phyloP scores from a whole-genome alignment of 1,284 basidiomycete species.

The Ustilago lituana region DNA sequence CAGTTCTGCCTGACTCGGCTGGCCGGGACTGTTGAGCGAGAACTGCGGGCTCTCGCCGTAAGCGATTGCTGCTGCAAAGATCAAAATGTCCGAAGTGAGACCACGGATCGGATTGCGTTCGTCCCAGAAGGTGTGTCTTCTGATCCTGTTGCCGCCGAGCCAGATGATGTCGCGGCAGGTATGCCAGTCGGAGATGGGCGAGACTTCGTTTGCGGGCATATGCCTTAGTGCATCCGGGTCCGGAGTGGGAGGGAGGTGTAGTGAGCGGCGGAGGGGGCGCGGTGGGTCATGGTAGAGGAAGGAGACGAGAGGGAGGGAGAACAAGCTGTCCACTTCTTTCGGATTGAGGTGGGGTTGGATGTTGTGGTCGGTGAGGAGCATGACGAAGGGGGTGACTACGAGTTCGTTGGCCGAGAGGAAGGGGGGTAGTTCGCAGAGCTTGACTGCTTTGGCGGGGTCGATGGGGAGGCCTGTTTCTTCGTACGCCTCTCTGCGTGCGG shows the following conservation, averaged over 20 bases:
- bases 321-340: constrained; percentile 54
- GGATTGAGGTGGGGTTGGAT: constrained; percentile 55
- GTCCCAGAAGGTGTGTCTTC: constrained; percentile 64
- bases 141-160: constrained; percentile 47
- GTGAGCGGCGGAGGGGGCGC: constrained; percentile 12
- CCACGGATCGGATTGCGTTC: constrained; percentile 61
- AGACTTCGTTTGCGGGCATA: constrained; percentile 51
- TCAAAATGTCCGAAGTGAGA: constrained; percentile 60
- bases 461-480: constrained; percentile 65
- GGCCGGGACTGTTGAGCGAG: constrained; percentile 17
- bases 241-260: constrained; percentile 34
- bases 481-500: constrained; percentile 57
- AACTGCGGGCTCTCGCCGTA: constrained; percentile 43
- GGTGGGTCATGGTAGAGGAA: constrained; percentile 59
- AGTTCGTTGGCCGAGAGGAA: constrained; percentile 65
- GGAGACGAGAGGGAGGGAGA: constrained; percentile 56
- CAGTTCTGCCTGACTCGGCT: constrained; percentile 50
- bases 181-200: constrained; percentile 62
- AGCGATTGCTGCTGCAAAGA: constrained; percentile 55
- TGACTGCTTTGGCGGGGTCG: constrained; percentile 37
- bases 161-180: constrained; percentile 59
- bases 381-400: constrained; percentile 62
- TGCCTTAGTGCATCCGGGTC: constrained; percentile 34
- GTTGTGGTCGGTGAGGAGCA: constrained; percentile 49
- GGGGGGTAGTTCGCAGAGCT: constrained; percentile 56